Conservation (phyloP, 768 basidiomycete genomes). For the Cubamyces lactineus region DNA sequence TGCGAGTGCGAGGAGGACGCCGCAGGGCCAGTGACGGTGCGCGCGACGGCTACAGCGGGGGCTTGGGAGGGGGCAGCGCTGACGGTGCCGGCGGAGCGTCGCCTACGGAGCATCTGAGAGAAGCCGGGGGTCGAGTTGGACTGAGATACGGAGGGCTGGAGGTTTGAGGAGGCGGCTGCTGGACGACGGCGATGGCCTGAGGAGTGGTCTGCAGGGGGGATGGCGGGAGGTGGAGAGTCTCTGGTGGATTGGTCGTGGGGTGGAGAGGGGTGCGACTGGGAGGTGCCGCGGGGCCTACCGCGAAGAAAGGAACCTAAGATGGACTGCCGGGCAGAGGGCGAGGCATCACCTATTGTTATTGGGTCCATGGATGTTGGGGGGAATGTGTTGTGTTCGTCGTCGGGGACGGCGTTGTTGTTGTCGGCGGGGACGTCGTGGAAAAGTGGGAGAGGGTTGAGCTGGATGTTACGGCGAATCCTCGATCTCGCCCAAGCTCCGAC, state of each 20-base stretch:
- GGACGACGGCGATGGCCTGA: conserved; percentile 45
- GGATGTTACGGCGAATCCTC: conserved; percentile 12
- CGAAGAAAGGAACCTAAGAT: conserved; percentile 77
- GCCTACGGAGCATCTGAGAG: conserved; percentile 64
- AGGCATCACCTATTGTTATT: conserved; percentile 32
- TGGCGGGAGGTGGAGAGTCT: conserved; percentile 51
- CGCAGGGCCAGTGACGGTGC: conserved; percentile 26
- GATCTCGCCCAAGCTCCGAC: conserved; percentile 24
- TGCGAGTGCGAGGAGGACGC: conserved; percentile 31
- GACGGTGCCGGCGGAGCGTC: conserved; percentile 65
- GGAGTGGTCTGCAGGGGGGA: conserved; percentile 37
- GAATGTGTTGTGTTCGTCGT: conserved; percentile 18
- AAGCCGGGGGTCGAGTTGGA: conserved; percentile 46
- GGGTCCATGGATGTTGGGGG: conserved; percentile 33
- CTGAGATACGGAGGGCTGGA: conserved; percentile 43
- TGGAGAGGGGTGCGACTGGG: conserved; percentile 55
- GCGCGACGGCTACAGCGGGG: conserved; percentile 31
- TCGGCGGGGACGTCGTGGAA: conserved; percentile 14
- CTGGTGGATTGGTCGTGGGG: conserved; percentile 40
- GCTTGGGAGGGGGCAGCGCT: conserved; percentile 36
- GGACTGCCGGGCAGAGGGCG: conserved; percentile 52
- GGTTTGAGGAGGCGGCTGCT: conserved; percentile 40
- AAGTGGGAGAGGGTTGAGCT: conserved; percentile 17
- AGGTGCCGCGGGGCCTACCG: conserved; percentile 67
- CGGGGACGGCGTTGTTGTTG: conserved; percentile 14